A percentile compares a stretch with the other conserved stretches of the same genome.
Evolutionary conservation across 805 yeast species (phyloP).

Genomic region (Metschnikowia sp.): DNA sequence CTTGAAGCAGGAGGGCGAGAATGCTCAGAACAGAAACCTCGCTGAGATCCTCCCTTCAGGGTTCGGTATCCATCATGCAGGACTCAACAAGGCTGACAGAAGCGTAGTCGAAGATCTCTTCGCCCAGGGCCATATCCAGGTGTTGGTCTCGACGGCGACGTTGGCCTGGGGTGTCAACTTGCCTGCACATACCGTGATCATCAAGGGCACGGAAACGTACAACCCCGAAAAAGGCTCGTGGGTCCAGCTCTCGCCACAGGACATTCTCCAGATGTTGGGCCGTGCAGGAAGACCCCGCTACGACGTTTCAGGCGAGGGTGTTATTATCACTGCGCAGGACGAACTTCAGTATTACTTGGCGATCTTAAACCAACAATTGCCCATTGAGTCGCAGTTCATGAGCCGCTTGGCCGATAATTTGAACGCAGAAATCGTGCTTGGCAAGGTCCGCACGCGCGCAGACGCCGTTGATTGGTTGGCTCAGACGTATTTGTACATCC

Average conservation of each 20-base stretch:
- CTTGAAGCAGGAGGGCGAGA: conserved; percentile 58
- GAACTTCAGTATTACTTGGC: conserved; percentile 88
- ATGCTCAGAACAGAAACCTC: conserved; percentile 50
- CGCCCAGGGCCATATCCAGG: conserved; percentile 82
- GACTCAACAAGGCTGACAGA: conserved; percentile 69
- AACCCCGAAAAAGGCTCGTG: conserved; percentile 88
- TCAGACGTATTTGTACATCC: conserved; percentile 70
- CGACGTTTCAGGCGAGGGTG: conserved; percentile 90
- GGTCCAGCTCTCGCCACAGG: conserved; percentile 93
- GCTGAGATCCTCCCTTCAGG: conserved; percentile 65
- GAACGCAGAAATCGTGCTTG: conserved; percentile 84
- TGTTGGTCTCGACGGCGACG: conserved; percentile 77
- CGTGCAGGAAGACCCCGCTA: conserved; percentile 97
- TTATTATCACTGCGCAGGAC: conserved; percentile 81
- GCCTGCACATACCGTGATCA: conserved; percentile 78
- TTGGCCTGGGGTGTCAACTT: conserved; percentile 85
- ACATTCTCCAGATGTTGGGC: conserved; percentile 94
- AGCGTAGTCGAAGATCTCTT: conserved; percentile 78
- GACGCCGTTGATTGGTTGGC: conserved; percentile 83
- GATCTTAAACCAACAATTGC: conserved; percentile 83
- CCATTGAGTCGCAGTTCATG: conserved; percentile 86
- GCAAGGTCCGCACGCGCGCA: conserved; percentile 53
- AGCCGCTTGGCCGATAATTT: conserved; percentile 65
- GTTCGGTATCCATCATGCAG: conserved; percentile 91
- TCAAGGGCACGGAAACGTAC: conserved; percentile 90